phyloP scores from a whole-genome alignment of 1,139 yeast species.

The Nakaseomyces bracarensis region DNA sequence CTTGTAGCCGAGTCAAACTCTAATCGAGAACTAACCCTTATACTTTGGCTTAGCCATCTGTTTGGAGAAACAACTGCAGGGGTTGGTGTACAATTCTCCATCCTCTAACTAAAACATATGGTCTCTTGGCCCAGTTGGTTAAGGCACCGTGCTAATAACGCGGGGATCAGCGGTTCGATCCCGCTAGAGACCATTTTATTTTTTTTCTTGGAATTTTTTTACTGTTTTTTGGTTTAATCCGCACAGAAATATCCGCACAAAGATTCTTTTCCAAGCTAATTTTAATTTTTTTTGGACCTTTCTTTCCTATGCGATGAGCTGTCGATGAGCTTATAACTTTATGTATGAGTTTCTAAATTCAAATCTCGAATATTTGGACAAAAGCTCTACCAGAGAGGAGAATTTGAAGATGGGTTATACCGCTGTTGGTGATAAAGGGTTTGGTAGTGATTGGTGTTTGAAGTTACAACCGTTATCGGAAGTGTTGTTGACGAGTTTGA shows the following conservation, averaged over 20 bases:
- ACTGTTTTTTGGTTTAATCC: not conserved
- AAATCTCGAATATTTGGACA: no score
- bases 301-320: constrained; percentile 6
- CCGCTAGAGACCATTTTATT: constrained; percentile 31
- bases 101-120: constrained; percentile 11
- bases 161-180: constrained; percentile 34
- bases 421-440: constrained; percentile 10
- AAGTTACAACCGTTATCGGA: constrained; percentile 22
- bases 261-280: no score
- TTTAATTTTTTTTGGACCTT: not conserved
- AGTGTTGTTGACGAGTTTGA: constrained; percentile 25
- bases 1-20: no score
- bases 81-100: no score
- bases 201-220: not conserved
- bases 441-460: constrained; percentile 30
- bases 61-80: no score
- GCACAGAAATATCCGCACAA: no score
- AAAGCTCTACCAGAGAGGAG: no score
- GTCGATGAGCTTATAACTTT: no score
- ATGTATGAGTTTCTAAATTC: no score
- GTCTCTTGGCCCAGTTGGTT: constrained; percentile 34
- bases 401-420: not conserved
- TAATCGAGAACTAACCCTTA: no score
- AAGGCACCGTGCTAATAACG: constrained; percentile 34
- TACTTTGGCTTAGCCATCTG: no score